A percentile compares a stretch with the other conserved stretches of the same genome.
Evolutionary conservation across 306 rosid genomes (phyloP).

Genomic region (Hippophae tibetana): DNA sequence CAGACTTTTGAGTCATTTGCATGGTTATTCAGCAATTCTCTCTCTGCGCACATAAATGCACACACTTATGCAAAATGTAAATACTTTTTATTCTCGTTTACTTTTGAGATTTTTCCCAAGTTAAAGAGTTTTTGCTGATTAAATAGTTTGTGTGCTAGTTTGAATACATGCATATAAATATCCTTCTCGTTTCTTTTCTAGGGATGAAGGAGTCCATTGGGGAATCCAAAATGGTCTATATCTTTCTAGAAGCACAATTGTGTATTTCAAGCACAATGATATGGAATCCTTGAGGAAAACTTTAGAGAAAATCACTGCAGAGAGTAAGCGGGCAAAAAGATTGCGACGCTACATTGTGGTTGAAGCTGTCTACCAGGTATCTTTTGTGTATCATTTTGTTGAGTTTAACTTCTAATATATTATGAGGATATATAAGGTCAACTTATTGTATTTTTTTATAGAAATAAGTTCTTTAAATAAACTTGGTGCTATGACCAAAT

Average conservation of each 20-base stretch:
- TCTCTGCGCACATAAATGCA: too few species aligned
- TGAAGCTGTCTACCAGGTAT: constrained; percentile 94
- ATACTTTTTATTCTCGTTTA: too few species aligned
- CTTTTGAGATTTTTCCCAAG: too few species aligned
- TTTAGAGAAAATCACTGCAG: constrained; percentile 57
- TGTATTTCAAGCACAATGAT: constrained; percentile 89
- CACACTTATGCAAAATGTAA: too few species aligned
- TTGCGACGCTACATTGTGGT: constrained; percentile 95
- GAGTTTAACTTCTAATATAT: not conserved
- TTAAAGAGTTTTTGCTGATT: not conserved
- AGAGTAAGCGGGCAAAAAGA: constrained; percentile 53
- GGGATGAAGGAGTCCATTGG: constrained; percentile 99
- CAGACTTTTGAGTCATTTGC: too few species aligned
- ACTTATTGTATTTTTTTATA: too few species aligned
- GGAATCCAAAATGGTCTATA: constrained; percentile 92
- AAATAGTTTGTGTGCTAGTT: not conserved
- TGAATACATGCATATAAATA: constrained; percentile 2
- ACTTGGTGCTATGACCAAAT: too few species aligned
- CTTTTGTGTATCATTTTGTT: constrained; percentile 8
- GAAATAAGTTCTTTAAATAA: too few species aligned
- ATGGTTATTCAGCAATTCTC: too few species aligned
- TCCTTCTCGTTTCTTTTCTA: constrained; percentile 23
- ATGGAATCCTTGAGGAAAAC: constrained; percentile 71
- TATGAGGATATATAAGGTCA: too few species aligned
- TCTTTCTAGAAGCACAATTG: constrained; percentile 90